Base-by-base conservation (phyloP, 345 rosid species). In the Erucastrum elatum region DNA sequence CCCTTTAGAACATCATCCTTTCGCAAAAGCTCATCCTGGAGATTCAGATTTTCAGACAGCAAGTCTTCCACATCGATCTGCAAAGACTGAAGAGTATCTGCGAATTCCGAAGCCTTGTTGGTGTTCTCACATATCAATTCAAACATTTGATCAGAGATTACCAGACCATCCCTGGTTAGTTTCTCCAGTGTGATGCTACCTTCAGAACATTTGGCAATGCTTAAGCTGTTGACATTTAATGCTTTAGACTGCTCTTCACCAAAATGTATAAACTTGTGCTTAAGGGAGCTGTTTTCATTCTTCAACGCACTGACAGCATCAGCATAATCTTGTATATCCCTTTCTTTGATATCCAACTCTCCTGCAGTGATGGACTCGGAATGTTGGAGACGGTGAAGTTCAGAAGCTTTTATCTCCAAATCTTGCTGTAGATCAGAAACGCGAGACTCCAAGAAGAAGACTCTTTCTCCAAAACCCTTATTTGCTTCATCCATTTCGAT, bases 1-100 rank as follows among this genome's bases (percentile, higher is more conserved):
- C 98, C 99, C 64, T 87, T 86, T 25, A 92, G 71, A 82, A 95
- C 85, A 44, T 90, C 94, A 75, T 95, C 94, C 76, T 92, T 95
- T 86, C 98, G 90, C 59, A 77, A 75, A 82, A 91, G 75, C 86
- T 95, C 96, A 64, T 82, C 84, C 66, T 79, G 88, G 73, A 92
- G 92, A 80, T 41, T 82, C 39, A 34, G 64, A 84, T 87, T 91
- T 74, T 88, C 89, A 76, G 85, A 83, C 65, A 83, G 72, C 74
- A 94, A 66, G 64, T 85, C 89, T 74, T 87, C 82, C 59, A 84
- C 82, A 66, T 60, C 81, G 56, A 70, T 65, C 83, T 90, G 88
- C 79, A 92, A 82, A 76, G 66, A 70, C 61, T 87, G 88, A 41
- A 92, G 66, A 70, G 86, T 87, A 67, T 86, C 82, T 59, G 76